These are phyloP conservation scores for Aureobasidium namibiae DNA, from an alignment of 2,329 filamentous ascomycete species.

Conservation along the genomic window DNA sequence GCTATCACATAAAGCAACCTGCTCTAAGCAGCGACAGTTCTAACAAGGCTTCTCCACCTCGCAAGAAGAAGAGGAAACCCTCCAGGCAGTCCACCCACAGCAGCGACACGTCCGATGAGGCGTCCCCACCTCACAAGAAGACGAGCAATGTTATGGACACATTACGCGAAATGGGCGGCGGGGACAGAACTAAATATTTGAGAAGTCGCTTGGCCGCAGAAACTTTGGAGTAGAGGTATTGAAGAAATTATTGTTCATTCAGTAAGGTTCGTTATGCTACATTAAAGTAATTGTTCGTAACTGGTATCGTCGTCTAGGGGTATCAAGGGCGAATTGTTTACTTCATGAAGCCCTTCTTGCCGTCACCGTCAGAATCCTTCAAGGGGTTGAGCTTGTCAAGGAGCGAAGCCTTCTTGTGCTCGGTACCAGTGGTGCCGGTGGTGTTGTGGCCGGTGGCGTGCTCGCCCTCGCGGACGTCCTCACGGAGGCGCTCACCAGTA, in stretches of 20 bases:
- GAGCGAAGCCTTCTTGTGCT: slow-evolving; percentile 38
- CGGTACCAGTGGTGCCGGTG: slow-evolving; percentile 15
- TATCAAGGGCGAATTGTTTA: slow-evolving; percentile 24
- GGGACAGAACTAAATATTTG: too few species aligned
- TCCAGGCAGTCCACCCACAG: too few species aligned
- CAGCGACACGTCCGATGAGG: too few species aligned
- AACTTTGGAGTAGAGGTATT: too few species aligned
- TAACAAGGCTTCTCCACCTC: too few species aligned
- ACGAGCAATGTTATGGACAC: too few species aligned
- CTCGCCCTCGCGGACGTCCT: not conserved
- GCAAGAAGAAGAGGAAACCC: too few species aligned
- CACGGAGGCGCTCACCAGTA: not conserved
- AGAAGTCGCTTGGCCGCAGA: too few species aligned
- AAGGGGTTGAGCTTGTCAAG: slow-evolving; percentile 48
- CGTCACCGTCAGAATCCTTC: slow-evolving; percentile 46
- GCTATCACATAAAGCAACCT: too few species aligned
- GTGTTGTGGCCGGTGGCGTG: not conserved
- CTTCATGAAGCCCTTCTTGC: slow-evolving; percentile 47
- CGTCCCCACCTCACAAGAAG: too few species aligned
- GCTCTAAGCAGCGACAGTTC: too few species aligned
- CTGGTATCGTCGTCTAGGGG: not conserved
- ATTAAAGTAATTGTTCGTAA: slow-evolving; percentile 3
- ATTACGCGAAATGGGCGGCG: too few species aligned
- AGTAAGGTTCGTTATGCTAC: slow-evolving; percentile 9
- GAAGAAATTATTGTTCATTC: slow-evolving; percentile 4